A percentile compares a stretch with the other conserved stretches of the same genome.
Conservation (phyloP, 495 filamentous ascomycete genomes). For the Aspergillus avenaceus region DNA sequence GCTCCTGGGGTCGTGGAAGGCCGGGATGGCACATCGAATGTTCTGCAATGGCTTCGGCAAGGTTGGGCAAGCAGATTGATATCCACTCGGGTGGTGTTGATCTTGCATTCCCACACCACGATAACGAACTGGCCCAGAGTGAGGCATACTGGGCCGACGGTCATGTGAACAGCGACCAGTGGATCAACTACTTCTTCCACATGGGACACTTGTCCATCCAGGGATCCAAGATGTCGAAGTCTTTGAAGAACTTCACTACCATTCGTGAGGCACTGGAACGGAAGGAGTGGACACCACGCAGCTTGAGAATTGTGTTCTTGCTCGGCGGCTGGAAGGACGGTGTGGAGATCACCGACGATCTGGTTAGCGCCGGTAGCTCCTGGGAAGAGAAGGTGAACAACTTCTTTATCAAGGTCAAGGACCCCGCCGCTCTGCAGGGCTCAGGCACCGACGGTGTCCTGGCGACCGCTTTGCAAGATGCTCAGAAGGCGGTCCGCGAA, state of each 20-base stretch:
- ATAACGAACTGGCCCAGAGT: constrained; percentile 92
- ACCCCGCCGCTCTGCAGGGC: constrained; percentile 36
- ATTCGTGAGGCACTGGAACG: constrained; percentile 75
- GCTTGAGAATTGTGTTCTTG: constrained; percentile 81
- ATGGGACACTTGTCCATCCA: constrained; percentile 91
- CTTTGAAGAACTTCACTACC: constrained; percentile 94
- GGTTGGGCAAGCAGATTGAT: constrained; percentile 78
- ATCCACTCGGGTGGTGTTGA: constrained; percentile 94
- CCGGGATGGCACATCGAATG: constrained; percentile 99
- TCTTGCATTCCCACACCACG: constrained; percentile 91
- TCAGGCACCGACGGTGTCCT: constrained; percentile 29
- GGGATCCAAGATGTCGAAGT: constrained; percentile 94
- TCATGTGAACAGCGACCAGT: constrained; percentile 53
- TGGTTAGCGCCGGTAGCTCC: constrained; percentile 63
- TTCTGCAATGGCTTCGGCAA: constrained; percentile 89
- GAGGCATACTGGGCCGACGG: constrained; percentile 72
- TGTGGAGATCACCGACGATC: constrained; percentile 82
- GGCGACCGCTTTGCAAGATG: constrained; percentile 49
- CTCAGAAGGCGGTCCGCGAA: constrained; percentile 59
- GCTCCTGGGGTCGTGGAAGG: constrained; percentile 79
- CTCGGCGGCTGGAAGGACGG: constrained; percentile 86
- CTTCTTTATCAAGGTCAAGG: constrained; percentile 77
- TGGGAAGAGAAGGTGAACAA: constrained; percentile 87
- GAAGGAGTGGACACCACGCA: constrained; percentile 76
- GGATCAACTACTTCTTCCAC: constrained; percentile 96